Evolutionary conservation across 306 rosid genomes (phyloP).

Genomic region (Vachellia pachyceras): DNA sequence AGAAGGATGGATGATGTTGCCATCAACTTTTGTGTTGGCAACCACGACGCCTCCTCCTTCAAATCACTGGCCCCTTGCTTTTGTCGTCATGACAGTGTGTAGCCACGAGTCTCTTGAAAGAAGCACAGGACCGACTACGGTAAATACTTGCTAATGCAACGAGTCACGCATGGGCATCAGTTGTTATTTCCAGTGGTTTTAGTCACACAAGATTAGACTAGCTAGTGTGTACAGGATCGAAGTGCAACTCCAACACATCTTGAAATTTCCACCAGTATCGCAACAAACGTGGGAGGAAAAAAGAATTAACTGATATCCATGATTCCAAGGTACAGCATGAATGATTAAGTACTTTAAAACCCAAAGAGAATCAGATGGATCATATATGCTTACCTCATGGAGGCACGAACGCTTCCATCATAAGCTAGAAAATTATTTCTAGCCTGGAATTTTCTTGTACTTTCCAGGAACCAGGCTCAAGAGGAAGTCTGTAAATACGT

Average conservation of each 20-base stretch:
- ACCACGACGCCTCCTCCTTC: slow-evolving; percentile 12
- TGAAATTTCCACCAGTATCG: slow-evolving; percentile 1
- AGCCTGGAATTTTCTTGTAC: slow-evolving; percentile 62
- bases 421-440: slow-evolving; percentile 22
- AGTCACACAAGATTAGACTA: slow-evolving; percentile 11
- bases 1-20: background rate
- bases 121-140: slow-evolving; percentile 12
- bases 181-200: slow-evolving; percentile 12
- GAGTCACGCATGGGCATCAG: background rate
- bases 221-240: background rate
- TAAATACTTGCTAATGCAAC: background rate
- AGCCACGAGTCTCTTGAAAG: slow-evolving; percentile 11
- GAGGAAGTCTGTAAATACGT: slow-evolving; percentile 88
- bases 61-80: background rate
- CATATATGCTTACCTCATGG: slow-evolving; percentile 30
- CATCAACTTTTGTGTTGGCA: slow-evolving; percentile 28
- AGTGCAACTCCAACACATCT: slow-evolving; percentile 24
- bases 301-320: background rate
- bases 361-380: background rate
- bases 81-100: background rate
- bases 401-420: slow-evolving; percentile 16
- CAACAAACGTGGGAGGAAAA: slow-evolving; percentile 1
- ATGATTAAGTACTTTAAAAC: slow-evolving; percentile 12
- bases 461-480: slow-evolving; percentile 67
- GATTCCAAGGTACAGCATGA: slow-evolving; percentile 8